Conservation (phyloP, 768 basidiomycete genomes). For the Cubamyces sp. region DNA sequence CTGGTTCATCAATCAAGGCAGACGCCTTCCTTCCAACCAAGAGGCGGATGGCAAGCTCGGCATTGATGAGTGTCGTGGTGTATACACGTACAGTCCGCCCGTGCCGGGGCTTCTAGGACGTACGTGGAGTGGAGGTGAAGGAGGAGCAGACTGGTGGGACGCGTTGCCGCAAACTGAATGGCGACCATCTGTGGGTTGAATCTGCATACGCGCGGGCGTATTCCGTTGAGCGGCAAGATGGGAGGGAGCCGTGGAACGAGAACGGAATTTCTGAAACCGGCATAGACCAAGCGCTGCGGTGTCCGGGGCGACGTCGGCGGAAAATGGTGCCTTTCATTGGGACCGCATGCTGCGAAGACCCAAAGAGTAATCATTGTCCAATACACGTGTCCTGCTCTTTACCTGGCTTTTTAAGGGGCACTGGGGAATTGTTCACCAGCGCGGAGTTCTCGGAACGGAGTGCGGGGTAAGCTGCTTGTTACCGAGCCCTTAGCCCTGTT, state of each 20-base stretch:
- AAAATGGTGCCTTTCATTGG: conserved; percentile 29
- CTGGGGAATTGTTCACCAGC: conserved; percentile 1
- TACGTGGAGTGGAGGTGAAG: conserved; percentile 15
- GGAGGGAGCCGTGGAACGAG: conserved; percentile 9
- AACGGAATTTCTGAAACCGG: conserved; percentile 20
- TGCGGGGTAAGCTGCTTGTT: conserved; percentile 17
- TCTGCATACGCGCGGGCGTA: conserved; percentile 14
- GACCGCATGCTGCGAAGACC: conserved; percentile 27
- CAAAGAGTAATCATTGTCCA: conserved; percentile 18
- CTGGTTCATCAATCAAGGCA: conserved; percentile 16
- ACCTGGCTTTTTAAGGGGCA: conserved; percentile 4
- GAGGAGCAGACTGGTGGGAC: conserved; percentile 2
- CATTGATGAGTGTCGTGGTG: conserved; percentile 21
- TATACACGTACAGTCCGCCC: conserved; percentile 20
- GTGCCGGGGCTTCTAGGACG: conserved; percentile 24
- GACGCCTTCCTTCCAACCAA: not conserved
- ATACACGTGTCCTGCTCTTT: conserved; percentile 24
- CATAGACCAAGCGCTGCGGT: conserved; percentile 21
- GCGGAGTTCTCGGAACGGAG: conserved; percentile 24
- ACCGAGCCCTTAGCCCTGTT: conserved; percentile 9
- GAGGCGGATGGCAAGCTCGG: conserved; percentile 11
- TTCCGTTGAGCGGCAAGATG: conserved; percentile 2
- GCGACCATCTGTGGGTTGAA: conserved; percentile 6
- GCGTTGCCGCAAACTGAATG: conserved; percentile 11
- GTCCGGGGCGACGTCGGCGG: conserved; percentile 33